A percentile compares a stretch with the other conserved stretches of the same genome.
Evolutionary conservation across 768 basidiomycete species (phyloP).

Genomic region (Suillus tomentosus): DNA sequence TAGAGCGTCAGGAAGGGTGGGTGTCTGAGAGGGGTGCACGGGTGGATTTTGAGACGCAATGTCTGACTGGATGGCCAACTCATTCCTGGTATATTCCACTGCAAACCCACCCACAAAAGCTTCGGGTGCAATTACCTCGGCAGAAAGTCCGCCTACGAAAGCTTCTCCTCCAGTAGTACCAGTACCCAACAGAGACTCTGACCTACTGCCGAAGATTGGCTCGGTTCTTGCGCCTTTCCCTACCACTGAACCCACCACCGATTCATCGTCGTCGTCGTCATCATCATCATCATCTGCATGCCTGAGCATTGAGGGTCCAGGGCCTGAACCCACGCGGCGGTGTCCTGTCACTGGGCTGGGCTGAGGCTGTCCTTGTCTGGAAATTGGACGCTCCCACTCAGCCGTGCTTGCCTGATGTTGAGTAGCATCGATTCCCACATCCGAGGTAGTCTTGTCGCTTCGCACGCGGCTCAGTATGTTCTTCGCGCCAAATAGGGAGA

Average conservation of each 20-base stretch:
- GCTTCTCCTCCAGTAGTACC: background rate
- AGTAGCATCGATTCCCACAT: constrained; percentile 24
- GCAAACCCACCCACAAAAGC: constrained; percentile 9
- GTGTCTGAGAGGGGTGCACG: constrained; percentile 17
- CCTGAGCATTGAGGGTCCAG: constrained; percentile 13
- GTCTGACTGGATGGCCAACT: constrained; percentile 7
- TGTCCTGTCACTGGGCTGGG: constrained; percentile 1
- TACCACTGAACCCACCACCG: background rate
- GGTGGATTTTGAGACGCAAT: constrained; percentile 8
- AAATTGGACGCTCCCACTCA: constrained; percentile 7
- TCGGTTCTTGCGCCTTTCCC: constrained; percentile 1
- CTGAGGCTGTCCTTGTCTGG: constrained; percentile 15
- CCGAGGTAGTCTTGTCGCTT: constrained; percentile 23
- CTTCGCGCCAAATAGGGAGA: constrained; percentile 8
- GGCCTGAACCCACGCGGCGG: background rate
- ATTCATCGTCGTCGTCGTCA: background rate
- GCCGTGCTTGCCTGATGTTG: background rate
- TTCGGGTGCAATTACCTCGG: background rate
- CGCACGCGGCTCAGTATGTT: constrained; percentile 8
- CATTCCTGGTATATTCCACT: background rate
- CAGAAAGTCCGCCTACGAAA: background rate
- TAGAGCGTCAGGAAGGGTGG: constrained; percentile 8
- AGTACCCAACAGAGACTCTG: background rate
- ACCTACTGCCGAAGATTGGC: background rate
- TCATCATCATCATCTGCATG: background rate